These are phyloP conservation scores for Erodium moschatum DNA, from an alignment of 441 rosid genomes.

Conservation along the genomic window DNA sequence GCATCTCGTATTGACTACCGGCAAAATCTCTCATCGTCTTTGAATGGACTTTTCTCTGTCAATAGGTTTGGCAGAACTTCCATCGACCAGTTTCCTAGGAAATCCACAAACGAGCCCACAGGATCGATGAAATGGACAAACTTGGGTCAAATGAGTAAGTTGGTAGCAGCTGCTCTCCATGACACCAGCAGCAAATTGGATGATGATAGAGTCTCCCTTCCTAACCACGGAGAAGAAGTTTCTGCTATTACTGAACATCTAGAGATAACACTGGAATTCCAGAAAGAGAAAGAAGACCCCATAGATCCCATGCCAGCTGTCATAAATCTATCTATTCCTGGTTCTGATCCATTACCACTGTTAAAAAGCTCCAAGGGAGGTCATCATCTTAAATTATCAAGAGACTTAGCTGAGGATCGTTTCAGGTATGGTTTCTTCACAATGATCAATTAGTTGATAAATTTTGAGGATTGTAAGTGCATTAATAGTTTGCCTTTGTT, in stretches of 20 bases:
- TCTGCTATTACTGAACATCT: constrained; percentile 36
- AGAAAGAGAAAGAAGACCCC: constrained; percentile 37
- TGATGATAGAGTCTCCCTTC: constrained; percentile 31
- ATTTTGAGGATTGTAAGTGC: constrained; percentile 11
- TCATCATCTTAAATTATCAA: constrained; percentile 36
- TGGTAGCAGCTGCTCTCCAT: constrained; percentile 60
- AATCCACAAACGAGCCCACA: constrained; percentile 35
- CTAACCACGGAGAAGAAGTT: constrained; percentile 39
- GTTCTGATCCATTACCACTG: constrained; percentile 29
- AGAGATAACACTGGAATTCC: constrained; percentile 69
- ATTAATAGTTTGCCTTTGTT: neutral
- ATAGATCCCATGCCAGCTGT: constrained; percentile 44
- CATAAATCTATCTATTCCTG: constrained; percentile 48
- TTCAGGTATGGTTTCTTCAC: constrained; percentile 47
- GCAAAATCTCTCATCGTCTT: constrained; percentile 31
- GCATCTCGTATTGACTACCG: constrained; percentile 26
- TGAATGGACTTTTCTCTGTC: constrained; percentile 43
- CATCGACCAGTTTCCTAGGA: constrained; percentile 28
- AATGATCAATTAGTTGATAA: neutral
- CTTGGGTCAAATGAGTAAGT: constrained; percentile 41
- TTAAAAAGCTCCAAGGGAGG: constrained; percentile 29
- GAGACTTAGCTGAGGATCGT: constrained; percentile 55
- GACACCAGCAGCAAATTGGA: constrained; percentile 38
- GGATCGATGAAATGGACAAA: constrained; percentile 50
- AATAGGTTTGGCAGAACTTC: constrained; percentile 41